Percentiles rank a stretch among this genome's conserved stretches.
These are phyloP conservation scores for Picea engelmannii DNA, from an alignment of 83 land plant species.

Conservation along the genomic window DNA sequence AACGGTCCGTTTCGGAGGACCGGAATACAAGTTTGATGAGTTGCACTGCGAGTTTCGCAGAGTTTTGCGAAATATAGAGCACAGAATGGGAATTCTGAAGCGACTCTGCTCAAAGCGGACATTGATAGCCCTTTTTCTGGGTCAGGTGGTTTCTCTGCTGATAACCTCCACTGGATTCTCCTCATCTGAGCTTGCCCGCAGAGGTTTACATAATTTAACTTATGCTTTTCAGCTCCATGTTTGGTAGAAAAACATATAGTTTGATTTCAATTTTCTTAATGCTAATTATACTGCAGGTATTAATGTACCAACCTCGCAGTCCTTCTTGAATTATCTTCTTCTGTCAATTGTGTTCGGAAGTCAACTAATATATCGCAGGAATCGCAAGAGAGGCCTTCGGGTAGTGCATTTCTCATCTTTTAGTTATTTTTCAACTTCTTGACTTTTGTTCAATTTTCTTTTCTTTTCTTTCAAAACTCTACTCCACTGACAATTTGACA, in stretches of 20 bases:
- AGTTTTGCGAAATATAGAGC: too few relatives aligned
- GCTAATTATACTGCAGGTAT: slow-evolving; percentile 46
- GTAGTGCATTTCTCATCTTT: slow-evolving; percentile 20
- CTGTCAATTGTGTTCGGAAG: slow-evolving; percentile 69
- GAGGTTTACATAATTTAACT: slow-evolving; percentile 30
- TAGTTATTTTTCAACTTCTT: neutral
- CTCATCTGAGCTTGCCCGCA: slow-evolving; percentile 63
- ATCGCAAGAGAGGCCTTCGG: slow-evolving; percentile 48
- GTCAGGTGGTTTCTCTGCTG: slow-evolving; percentile 69
- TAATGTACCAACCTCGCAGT: slow-evolving; percentile 78
- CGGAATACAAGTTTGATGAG: too few relatives aligned
- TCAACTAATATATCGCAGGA: slow-evolving; percentile 37
- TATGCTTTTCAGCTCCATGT: neutral
- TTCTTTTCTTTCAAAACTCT: too few relatives aligned
- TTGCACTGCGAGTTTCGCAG: too few relatives aligned
- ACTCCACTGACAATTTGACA: too few relatives aligned
- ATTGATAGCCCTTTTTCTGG: slow-evolving; percentile 52
- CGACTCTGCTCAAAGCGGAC: slow-evolving; percentile 44
- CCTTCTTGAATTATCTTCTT: slow-evolving; percentile 73
- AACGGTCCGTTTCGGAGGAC: too few relatives aligned
- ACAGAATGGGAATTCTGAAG: neutral
- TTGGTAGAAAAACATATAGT: neutral
- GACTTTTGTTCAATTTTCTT: too few relatives aligned
- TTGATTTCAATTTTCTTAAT: neutral
- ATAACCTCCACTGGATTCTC: slow-evolving; percentile 79